Evolutionary conservation across 2,329 filamentous ascomycete genomes (phyloP).

Genomic region (Truncatella angustata): DNA sequence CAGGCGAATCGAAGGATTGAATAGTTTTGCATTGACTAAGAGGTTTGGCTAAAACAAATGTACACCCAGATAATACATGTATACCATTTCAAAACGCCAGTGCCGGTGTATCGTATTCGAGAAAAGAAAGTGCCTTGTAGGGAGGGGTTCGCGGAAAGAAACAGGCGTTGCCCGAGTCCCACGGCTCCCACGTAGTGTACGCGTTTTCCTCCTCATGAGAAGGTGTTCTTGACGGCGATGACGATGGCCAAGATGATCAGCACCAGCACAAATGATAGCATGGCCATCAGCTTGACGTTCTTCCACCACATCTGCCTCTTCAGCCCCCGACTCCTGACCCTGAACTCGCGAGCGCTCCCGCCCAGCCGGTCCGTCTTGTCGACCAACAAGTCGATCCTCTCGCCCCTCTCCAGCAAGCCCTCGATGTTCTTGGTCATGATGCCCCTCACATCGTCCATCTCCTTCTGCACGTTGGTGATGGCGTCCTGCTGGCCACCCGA

Average conservation of each 20-base stretch:
- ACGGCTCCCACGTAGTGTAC: no score
- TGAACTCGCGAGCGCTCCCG: slow-evolving; percentile 84
- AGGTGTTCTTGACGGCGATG: slow-evolving; percentile 47
- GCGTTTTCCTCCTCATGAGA: neutral
- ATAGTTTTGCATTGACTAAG: neutral
- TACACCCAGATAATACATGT: neutral
- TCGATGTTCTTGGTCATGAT: slow-evolving; percentile 98
- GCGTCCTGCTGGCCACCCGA: slow-evolving; percentile 75
- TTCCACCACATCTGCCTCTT: slow-evolving; percentile 99
- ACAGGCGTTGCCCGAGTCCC: no score
- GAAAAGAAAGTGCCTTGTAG: no score
- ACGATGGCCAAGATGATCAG: slow-evolving; percentile 57
- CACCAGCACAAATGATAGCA: slow-evolving; percentile 68
- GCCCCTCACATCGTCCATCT: slow-evolving; percentile 88
- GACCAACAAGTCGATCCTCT: slow-evolving; percentile 89
- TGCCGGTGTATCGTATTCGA: neutral
- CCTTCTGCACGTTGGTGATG: slow-evolving; percentile 75
- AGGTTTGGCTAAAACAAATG: no score
- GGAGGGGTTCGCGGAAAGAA: no score
- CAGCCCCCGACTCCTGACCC: slow-evolving; percentile 80
- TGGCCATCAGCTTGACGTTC: slow-evolving; percentile 90
- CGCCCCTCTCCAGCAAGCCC: slow-evolving; percentile 81
- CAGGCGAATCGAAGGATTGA: no score
- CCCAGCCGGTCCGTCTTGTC: slow-evolving; percentile 95
- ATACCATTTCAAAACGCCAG: neutral